Evolutionary conservation across 2,329 filamentous ascomycete species (phyloP), one percentile per base, ranked within the genome.

Genomic region (Neodidymelliopsis sp.): DNA sequence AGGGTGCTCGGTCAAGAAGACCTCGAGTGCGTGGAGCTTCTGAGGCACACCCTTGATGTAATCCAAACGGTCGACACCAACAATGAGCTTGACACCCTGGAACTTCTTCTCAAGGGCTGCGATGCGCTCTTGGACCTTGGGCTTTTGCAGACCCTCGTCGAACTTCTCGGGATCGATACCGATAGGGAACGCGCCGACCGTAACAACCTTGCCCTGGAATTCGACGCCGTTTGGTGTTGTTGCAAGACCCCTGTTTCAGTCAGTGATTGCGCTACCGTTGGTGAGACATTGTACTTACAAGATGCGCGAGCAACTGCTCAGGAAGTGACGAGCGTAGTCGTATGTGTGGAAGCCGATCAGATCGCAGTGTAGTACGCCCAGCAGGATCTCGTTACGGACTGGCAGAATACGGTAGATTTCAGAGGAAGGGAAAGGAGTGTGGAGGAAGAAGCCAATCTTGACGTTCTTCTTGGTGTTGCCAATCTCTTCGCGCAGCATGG

Each of bases 1-100:
- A 0, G 94, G 94, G 66, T 99, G 91, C 67, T 97, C 93, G 0
- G 91, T 96, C 23, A 99, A 79, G 78, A 99, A 97, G 4, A 97
- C 91, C 73, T 99, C 94, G 30, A 97, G 84, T 2, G 94, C 93
- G 67, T 97, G 94, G 8, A 99, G 80, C 74, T 99, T 99, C 75
- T 99, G 94, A 0, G 94, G 94, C 8, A 99, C 92, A 56, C 94
- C 94, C 77, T 97, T 97, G 84, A 97, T 97, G 76, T 99, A 97
- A 75, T 99, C 94, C 39, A 97, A 83, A 38, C 94, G 89, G 72
- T 99, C 94, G 40, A 97, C 94, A 55, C 94, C 93, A 27, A 97
- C 93, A 63, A 99, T 96, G 57, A 97, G 83, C 77, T 97, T 97
- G 63, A 96, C 90, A 35, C 92, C 93, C 59, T 96, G 88, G 67